Evolutionary conservation across 805 yeast genomes (phyloP).

Genomic region (Barnettozyma californica): DNA sequence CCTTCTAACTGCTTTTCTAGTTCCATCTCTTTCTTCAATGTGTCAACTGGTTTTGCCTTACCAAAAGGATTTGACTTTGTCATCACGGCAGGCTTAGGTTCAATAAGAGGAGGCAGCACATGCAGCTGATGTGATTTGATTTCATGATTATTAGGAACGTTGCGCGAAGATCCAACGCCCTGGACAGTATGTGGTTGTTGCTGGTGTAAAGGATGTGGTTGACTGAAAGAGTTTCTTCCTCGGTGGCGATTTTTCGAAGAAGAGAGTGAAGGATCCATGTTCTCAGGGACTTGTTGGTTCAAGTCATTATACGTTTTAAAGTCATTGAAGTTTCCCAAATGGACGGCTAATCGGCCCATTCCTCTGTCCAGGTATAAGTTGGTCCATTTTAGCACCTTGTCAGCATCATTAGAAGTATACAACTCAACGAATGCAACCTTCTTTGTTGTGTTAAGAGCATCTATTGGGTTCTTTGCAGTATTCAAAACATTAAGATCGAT

Average conservation of each 20-base stretch:
- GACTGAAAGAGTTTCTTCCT: conserved; percentile 5
- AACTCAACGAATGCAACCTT: conserved; percentile 65
- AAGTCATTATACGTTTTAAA: conserved; percentile 20
- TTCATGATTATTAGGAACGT: conserved; percentile 3
- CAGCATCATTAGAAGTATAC: conserved; percentile 43
- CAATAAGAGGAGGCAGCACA: conserved; percentile 15
- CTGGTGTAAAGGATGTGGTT: conserved; percentile 3
- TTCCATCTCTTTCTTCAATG: conserved; percentile 57
- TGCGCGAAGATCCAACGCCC: background rate
- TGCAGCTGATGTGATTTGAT: conserved; percentile 4
- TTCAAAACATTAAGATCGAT: conserved; percentile 33
- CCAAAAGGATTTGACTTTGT: conserved; percentile 71
- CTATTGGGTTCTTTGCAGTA: conserved; percentile 15
- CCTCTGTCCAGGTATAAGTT: conserved; percentile 45
- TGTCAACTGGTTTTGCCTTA: conserved; percentile 80
- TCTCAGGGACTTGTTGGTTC: conserved; percentile 18
- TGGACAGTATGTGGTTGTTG: too few relatives aligned
- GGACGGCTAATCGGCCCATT: conserved; percentile 27
- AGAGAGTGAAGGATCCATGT: conserved; percentile 22
- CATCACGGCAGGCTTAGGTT: conserved; percentile 21
- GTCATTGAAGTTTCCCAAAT: conserved; percentile 24
- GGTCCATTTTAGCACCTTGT: conserved; percentile 56
- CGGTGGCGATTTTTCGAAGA: background rate
- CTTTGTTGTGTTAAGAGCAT: conserved; percentile 29
- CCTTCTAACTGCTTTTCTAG: conserved; percentile 45